Base-by-base conservation (phyloP, 2,329 filamentous ascomycete species). In the Ramularia endophylla region DNA sequence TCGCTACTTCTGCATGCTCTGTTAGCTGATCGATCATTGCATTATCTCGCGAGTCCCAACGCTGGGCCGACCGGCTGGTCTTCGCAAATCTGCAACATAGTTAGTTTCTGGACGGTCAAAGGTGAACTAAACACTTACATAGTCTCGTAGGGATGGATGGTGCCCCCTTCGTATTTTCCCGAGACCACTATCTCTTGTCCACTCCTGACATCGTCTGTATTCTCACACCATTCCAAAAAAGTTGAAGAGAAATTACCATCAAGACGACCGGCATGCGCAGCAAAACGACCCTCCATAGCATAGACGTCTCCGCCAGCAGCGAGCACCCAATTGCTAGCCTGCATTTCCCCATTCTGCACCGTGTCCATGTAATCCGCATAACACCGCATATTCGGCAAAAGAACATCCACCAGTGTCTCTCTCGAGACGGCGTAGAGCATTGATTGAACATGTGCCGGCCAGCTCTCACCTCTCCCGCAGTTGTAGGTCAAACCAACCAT, bases 141-240 rank as follows among this genome's bases (percentile, higher is more conserved):
- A 1, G 47, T 50, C 27, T 50, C 47, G n/a, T 44, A 50, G 9
- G 45, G 44, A 27, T 43, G 41, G 11, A 49, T 18, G 4, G 40
- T 41, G 22, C 33, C 41, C 8, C 43, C 46, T 13, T 41, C 39
- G 12, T 49, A 46, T 6, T 20, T 29, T n/a, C 43, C 46, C 2
- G 40, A 31, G 5, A 36, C 27, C n/a, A 46, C 9, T 6, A 49
- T 20, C 44, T 49, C 46, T 15, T 45, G 25, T 20, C 34, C 33
- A 2, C 18, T 33, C 15, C 6, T n/a, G 7, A 35, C 38, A 30
- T 36, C 39, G 8, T 32, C 31, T 7, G 17, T 38, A 19, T 41
- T 41, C 2, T 42, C 25, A 27, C 47, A 50, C 47, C 47, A 50
- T n/a, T 50, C 44, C 36, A 50, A n/a, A 11, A 50, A 50, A 8